Evolutionary conservation across 2,329 filamentous ascomycete genomes (phyloP).

Genomic region (Keithomyces neogunnii): DNA sequence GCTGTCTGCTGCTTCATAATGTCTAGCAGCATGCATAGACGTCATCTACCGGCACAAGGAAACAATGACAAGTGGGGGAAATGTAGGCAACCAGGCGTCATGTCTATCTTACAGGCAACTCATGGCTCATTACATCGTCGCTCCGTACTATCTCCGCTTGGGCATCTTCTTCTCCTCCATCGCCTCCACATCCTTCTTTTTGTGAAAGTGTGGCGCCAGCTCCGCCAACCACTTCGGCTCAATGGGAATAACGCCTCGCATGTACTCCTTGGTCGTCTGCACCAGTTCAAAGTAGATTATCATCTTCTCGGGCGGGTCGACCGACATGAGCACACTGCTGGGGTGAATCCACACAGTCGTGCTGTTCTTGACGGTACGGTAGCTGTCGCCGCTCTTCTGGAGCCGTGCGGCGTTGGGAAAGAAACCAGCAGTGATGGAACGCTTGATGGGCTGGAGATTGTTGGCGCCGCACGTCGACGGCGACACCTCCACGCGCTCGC

Average conservation of each 20-base stretch:
- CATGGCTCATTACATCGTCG: neutral
- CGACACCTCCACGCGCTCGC: constrained; percentile 83
- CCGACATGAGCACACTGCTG: constrained; percentile 68
- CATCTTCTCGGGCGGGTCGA: constrained; percentile 69
- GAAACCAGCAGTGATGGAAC: constrained; percentile 84
- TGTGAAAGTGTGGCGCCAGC: constrained; percentile 90
- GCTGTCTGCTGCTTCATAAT: too few relatives aligned
- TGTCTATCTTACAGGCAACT: neutral
- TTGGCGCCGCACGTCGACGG: constrained; percentile 59
- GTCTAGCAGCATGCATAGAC: too few relatives aligned
- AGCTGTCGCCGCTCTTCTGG: constrained; percentile 75
- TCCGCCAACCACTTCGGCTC: constrained; percentile 80
- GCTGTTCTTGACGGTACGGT: constrained; percentile 85
- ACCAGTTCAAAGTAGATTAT: constrained; percentile 82
- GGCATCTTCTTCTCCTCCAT: constrained; percentile 64
- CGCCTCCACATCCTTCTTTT: constrained; percentile 79
- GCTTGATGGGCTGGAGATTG: constrained; percentile 70
- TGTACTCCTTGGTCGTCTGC: constrained; percentile 83
- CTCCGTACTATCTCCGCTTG: constrained; percentile 19
- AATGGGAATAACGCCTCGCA: constrained; percentile 79
- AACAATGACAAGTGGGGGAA: too few relatives aligned
- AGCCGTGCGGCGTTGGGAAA: constrained; percentile 87
- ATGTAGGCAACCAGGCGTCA: too few relatives aligned
- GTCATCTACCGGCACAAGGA: too few relatives aligned
- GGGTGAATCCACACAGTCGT: constrained; percentile 90